phyloP scores from a whole-genome alignment of 1,284 basidiomycete species.

The Cutaneotrichosporon cavernicola region DNA sequence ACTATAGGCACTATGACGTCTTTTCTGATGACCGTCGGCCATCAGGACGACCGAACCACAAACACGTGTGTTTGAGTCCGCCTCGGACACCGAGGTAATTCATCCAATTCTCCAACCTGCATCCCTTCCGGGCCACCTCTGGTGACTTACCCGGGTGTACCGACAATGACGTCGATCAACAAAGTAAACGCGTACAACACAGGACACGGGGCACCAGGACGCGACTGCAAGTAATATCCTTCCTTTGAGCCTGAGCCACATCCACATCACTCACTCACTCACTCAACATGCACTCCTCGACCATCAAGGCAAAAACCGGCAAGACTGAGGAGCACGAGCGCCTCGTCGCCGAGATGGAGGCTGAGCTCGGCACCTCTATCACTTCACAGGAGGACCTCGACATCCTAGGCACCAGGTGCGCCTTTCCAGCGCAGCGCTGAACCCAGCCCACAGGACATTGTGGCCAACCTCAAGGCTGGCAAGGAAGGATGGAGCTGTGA shows the following conservation, averaged over 20 bases:
- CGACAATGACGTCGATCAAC: too few relatives aligned
- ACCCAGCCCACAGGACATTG: slow-evolving; percentile 33
- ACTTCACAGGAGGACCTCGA: slow-evolving; percentile 30
- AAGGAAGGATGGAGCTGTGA: slow-evolving; percentile 38
- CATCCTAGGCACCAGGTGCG: slow-evolving; percentile 18
- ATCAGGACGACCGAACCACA: neutral
- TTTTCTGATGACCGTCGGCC: slow-evolving; percentile 6
- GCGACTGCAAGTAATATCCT: too few relatives aligned
- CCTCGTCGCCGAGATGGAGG: slow-evolving; percentile 33
- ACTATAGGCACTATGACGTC: too few relatives aligned
- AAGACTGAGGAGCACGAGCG: slow-evolving; percentile 34
- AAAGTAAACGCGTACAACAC: neutral
- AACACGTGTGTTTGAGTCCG: neutral
- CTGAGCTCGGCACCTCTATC: slow-evolving; percentile 24
- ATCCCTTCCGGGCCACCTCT: neutral
- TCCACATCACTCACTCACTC: neutral
- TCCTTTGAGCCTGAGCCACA: too few relatives aligned
- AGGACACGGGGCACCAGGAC: neutral
- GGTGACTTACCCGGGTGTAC: too few relatives aligned
- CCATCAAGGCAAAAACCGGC: neutral
- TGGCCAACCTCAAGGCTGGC: slow-evolving; percentile 33
- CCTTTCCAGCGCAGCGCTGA: slow-evolving; percentile 2
- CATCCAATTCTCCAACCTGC: neutral
- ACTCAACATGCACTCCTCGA: slow-evolving; percentile 7
- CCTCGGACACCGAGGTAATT: neutral